phyloP scores from a whole-genome alignment of 768 basidiomycete species.

The Dendrothele bispora region DNA sequence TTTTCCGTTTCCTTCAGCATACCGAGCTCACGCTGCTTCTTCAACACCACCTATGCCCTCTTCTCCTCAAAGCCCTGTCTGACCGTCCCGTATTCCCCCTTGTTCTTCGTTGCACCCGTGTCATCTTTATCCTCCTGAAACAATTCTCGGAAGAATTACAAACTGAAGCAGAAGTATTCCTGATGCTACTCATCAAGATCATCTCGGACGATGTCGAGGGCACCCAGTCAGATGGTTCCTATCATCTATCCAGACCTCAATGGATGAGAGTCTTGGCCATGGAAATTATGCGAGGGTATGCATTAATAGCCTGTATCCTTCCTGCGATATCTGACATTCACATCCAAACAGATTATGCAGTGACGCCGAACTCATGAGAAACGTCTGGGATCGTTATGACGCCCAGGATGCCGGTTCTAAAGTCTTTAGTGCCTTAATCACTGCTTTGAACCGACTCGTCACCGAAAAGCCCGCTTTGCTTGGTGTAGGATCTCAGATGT shows the following conservation, averaged over 20 bases:
- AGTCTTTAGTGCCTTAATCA: constrained; percentile 75
- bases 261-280: constrained; percentile 93
- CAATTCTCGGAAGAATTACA: constrained; percentile 82
- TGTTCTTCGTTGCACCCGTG: constrained; percentile 87
- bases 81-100: constrained; percentile 84
- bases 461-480: constrained; percentile 87
- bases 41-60: constrained; percentile 85
- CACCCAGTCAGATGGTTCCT: constrained; percentile 23
- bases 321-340: not conserved
- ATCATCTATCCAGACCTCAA: constrained; percentile 49
- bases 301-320: not conserved
- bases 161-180: constrained; percentile 85
- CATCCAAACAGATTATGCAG: constrained; percentile 58
- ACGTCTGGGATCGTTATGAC: constrained; percentile 80
- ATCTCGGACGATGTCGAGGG: constrained; percentile 53
- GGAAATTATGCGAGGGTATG: constrained; percentile 88
- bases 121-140: constrained; percentile 91
- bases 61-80: constrained; percentile 83
- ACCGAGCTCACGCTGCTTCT: constrained; percentile 83
- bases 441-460: constrained; percentile 81
- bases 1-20: constrained; percentile 48
- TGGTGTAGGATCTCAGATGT: constrained; percentile 78
- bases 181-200: constrained; percentile 68
- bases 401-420: constrained; percentile 60
- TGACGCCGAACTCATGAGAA: constrained; percentile 76